These are phyloP conservation scores for Cunninghamia lanceolata DNA, from an alignment of 75 land plant genomes.

Conservation along the genomic window DNA sequence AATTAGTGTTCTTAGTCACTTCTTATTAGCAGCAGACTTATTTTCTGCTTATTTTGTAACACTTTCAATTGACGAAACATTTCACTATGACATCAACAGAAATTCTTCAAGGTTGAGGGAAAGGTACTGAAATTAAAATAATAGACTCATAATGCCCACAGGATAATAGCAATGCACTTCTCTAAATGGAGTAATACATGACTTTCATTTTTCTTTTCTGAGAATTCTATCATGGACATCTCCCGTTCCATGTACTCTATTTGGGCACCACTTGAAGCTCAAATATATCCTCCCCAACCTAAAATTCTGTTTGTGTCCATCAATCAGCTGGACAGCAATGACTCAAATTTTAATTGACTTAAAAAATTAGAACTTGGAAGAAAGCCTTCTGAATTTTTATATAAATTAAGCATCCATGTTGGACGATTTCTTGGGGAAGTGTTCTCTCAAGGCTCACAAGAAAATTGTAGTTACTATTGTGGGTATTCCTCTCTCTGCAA, in stretches of 20 bases:
- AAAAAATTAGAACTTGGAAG: neutral
- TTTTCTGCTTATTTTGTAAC: neutral
- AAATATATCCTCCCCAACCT: neutral
- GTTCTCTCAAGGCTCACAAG: neutral
- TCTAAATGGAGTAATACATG: neutral
- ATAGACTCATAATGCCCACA: neutral
- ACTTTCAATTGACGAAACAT: neutral
- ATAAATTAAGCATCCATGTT: neutral
- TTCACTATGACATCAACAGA: neutral
- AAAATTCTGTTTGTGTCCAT: neutral
- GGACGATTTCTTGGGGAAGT: neutral
- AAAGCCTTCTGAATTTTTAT: neutral
- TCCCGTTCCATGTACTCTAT: neutral
- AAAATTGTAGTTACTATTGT: neutral
- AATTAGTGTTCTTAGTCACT: neutral
- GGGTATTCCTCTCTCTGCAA: neutral
- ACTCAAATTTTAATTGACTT: neutral
- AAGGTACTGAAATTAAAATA: neutral
- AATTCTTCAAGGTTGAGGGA: neutral
- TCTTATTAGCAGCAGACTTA: neutral
- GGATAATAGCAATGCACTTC: neutral
- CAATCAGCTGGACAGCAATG: neutral
- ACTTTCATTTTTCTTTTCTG: neutral
- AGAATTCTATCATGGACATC: neutral
- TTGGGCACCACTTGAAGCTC: neutral